These are phyloP conservation scores for Metarhizium anisopliae DNA, from an alignment of 2,329 filamentous ascomycete species.

Conservation along the genomic window DNA sequence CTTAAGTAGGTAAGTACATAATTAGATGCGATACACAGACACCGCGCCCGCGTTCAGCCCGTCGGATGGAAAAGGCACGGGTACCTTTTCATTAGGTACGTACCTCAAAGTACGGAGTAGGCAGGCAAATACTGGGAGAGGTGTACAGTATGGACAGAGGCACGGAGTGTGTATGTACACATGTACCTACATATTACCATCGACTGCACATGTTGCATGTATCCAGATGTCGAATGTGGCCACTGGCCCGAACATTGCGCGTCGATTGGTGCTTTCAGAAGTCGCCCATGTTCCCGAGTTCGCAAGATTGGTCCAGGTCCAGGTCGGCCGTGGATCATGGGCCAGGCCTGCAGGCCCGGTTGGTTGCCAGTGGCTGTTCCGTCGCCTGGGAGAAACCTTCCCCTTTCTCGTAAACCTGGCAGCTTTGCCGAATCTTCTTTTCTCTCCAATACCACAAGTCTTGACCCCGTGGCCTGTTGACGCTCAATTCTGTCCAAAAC, in stretches of 20 bases:
- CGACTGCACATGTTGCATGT: too few relatives aligned
- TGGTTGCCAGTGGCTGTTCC: neutral
- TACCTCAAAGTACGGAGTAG: too few relatives aligned
- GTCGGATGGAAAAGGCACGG: too few relatives aligned
- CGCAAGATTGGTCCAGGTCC: neutral
- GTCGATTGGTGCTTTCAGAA: neutral
- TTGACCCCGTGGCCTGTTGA: neutral
- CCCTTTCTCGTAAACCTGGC: neutral
- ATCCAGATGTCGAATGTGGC: too few relatives aligned
- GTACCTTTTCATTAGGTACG: too few relatives aligned
- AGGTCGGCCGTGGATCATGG: neutral
- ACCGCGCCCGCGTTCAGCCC: neutral
- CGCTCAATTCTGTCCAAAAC: neutral
- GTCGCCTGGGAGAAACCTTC: neutral
- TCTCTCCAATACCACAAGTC: neutral
- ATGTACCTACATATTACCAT: too few relatives aligned
- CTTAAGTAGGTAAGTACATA: too few relatives aligned
- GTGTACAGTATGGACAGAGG: too few relatives aligned
- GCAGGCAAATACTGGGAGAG: too few relatives aligned
- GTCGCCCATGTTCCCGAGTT: neutral
- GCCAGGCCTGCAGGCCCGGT: neutral
- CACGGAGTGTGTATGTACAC: too few relatives aligned
- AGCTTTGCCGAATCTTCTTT: neutral
- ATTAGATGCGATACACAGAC: neutral
- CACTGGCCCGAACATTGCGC: too few relatives aligned